Conservation (phyloP, 2,329 filamentous ascomycete species). For the Ophiognomonia clavigignenti-juglandacearum region DNA sequence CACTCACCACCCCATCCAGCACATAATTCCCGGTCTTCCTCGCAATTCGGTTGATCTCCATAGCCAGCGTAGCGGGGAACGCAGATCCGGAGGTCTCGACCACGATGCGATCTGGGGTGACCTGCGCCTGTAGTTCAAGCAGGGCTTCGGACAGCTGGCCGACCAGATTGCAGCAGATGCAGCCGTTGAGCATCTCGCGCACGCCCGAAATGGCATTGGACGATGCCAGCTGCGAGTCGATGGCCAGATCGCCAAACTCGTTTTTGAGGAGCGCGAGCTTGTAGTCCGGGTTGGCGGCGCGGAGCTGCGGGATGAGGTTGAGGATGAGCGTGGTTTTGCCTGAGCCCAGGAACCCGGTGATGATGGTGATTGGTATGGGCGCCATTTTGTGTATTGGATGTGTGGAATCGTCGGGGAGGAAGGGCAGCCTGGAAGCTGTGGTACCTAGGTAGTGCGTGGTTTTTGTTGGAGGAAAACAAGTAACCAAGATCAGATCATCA, state of each 20-base stretch:
- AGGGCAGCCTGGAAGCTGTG: neutral
- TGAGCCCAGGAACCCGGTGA: slow-evolving; percentile 93
- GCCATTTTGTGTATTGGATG: no score
- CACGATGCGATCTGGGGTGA: slow-evolving; percentile 75
- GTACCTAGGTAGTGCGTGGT: no score
- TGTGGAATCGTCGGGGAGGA: neutral
- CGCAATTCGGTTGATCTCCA: slow-evolving; percentile 79
- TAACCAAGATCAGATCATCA: no score
- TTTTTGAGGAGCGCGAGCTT: slow-evolving; percentile 94
- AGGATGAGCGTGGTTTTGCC: slow-evolving; percentile 96
- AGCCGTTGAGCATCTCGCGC: slow-evolving; percentile 89
- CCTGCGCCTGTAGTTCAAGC: slow-evolving; percentile 57
- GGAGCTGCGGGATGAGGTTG: slow-evolving; percentile 86
- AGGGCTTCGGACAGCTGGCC: slow-evolving; percentile 83
- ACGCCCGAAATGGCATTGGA: slow-evolving; percentile 82
- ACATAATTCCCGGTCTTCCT: slow-evolving; percentile 65
- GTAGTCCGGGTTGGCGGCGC: slow-evolving; percentile 66
- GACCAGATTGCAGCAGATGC: slow-evolving; percentile 98
- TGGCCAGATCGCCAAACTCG: slow-evolving; percentile 90
- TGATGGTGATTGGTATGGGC: slow-evolving; percentile 84
- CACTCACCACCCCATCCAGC: slow-evolving; percentile 82
- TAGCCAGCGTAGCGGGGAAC: slow-evolving; percentile 81
- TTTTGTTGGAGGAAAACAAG: no score
- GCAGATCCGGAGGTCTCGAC: slow-evolving; percentile 90
- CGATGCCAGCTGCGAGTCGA: slow-evolving; percentile 87